Conservation (phyloP, 2,329 filamentous ascomycete species). For the Monosporascus sp. region DNA sequence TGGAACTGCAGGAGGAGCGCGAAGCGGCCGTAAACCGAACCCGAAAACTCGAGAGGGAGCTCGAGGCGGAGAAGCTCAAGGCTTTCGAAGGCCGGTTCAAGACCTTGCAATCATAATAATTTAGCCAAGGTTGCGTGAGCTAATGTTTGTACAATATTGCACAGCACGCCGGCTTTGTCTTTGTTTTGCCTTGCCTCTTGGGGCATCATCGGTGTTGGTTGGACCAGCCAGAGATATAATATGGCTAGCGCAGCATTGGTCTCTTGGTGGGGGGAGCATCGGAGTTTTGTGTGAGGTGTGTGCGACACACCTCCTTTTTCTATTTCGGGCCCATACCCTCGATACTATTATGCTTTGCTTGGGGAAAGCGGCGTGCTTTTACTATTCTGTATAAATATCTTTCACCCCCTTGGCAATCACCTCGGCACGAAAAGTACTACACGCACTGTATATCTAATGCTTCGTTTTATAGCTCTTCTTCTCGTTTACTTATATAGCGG, state of each 20-base stretch:
- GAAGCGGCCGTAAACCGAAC: slow-evolving; percentile 72
- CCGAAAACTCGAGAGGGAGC: slow-evolving; percentile 60
- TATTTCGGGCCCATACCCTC: not conserved
- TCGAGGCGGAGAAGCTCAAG: slow-evolving; percentile 60
- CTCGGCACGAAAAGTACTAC: no score
- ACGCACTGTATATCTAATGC: no score
- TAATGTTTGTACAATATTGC: not conserved
- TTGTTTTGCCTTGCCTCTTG: not conserved
- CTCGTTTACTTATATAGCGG: no score
- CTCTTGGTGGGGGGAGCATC: not conserved
- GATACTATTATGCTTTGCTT: not conserved
- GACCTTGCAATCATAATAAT: slow-evolving; percentile 18
- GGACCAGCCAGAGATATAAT: not conserved
- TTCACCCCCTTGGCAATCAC: no score
- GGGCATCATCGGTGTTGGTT: not conserved
- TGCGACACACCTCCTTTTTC: not conserved
- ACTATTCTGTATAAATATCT: no score
- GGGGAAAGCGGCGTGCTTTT: not conserved
- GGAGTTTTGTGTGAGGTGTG: not conserved
- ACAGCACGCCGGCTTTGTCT: not conserved
- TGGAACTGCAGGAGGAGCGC: slow-evolving; percentile 68
- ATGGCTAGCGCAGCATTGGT: not conserved
- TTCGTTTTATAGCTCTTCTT: no score
- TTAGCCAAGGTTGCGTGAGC: not conserved
- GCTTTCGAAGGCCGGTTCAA: slow-evolving; percentile 39